These are phyloP conservation scores for Sungouiozyma intestinalis DNA, from an alignment of 805 yeast genomes.

Conservation along the genomic window DNA sequence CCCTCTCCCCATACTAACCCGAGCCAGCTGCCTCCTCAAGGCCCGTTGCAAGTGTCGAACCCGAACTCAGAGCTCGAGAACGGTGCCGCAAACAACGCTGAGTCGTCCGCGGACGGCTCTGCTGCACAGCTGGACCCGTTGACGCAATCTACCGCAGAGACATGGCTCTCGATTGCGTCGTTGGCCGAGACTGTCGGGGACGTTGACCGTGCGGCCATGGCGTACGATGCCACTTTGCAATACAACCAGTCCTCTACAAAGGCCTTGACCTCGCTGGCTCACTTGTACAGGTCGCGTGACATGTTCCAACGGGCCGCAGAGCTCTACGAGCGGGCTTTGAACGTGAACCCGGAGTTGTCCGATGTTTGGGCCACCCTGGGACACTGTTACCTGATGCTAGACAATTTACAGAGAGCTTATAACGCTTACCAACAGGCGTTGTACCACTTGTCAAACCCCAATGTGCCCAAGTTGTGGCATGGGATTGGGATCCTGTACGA, in stretches of 20 bases:
- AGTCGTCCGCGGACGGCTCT: neutral
- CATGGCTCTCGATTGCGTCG: conserved; percentile 85
- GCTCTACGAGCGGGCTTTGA: conserved; percentile 76
- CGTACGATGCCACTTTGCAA: conserved; percentile 79
- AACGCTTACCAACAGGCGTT: conserved; percentile 95
- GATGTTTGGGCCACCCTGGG: conserved; percentile 97
- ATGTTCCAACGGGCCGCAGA: conserved; percentile 93
- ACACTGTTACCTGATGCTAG: conserved; percentile 93
- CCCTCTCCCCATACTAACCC: neutral
- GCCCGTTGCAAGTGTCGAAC: neutral
- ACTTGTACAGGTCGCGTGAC: conserved; percentile 78
- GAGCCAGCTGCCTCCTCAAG: neutral
- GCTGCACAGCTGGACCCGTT: conserved; percentile 24
- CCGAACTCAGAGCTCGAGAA: neutral
- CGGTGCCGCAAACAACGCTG: neutral
- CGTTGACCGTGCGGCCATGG: conserved; percentile 76
- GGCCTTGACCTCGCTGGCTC: conserved; percentile 77
- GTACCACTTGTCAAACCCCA: conserved; percentile 81
- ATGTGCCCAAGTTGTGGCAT: conserved; percentile 96
- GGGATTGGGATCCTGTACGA: conserved; percentile 96
- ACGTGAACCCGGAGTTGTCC: conserved; percentile 76
- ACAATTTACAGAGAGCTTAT: conserved; percentile 90
- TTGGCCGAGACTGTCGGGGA: conserved; percentile 86
- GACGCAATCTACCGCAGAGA: conserved; percentile 55
- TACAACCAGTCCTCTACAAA: conserved; percentile 80